Percentiles rank a stretch among this genome's conserved stretches.
These are phyloP conservation scores for Penicillium sp. DNA, from an alignment of 2,329 filamentous ascomycete species.

Conservation along the genomic window DNA sequence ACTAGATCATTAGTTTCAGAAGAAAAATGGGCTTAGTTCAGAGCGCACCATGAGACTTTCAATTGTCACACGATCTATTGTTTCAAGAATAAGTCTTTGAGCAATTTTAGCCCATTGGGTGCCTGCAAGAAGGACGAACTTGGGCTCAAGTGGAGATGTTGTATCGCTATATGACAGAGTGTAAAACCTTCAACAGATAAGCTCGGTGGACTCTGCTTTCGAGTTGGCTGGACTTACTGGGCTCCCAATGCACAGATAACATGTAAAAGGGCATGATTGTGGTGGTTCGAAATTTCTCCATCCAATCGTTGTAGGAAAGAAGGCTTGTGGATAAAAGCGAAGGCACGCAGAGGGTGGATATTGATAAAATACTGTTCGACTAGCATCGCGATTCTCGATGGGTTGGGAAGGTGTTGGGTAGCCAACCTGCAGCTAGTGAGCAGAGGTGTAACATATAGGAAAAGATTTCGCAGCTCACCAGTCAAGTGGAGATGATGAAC, in stretches of 20 bases:
- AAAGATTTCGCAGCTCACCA: constrained; percentile 8
- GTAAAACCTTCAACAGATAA: constrained; percentile 13
- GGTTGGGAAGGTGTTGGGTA: constrained; percentile 10
- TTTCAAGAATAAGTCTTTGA: constrained; percentile 23
- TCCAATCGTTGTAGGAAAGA: constrained; percentile 20
- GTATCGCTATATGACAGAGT: constrained; percentile 21
- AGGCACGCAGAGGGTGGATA: constrained; percentile 22
- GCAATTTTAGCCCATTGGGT: constrained; percentile 21
- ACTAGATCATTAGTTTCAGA: not conserved
- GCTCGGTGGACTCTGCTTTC: too few species aligned
- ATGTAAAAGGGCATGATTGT: constrained; percentile 20
- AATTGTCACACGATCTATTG: constrained; percentile 18
- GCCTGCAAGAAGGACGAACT: constrained; percentile 16
- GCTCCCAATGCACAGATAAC: constrained; percentile 23
- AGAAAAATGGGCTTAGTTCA: not conserved
- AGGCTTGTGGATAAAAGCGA: constrained; percentile 24
- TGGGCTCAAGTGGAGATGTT: constrained; percentile 10
- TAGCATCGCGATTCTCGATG: constrained; percentile 12
- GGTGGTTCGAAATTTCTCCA: constrained; percentile 3
- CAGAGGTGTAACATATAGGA: not conserved
- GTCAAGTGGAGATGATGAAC: constrained; percentile 3
- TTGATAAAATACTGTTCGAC: constrained; percentile 26
- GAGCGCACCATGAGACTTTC: constrained; percentile 27
- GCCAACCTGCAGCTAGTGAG: constrained; percentile 10
- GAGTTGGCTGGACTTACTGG: constrained; percentile 14